These are phyloP conservation scores for Colletotrichum liriopes DNA, from an alignment of 2,329 filamentous ascomycete genomes.

Conservation along the genomic window DNA sequence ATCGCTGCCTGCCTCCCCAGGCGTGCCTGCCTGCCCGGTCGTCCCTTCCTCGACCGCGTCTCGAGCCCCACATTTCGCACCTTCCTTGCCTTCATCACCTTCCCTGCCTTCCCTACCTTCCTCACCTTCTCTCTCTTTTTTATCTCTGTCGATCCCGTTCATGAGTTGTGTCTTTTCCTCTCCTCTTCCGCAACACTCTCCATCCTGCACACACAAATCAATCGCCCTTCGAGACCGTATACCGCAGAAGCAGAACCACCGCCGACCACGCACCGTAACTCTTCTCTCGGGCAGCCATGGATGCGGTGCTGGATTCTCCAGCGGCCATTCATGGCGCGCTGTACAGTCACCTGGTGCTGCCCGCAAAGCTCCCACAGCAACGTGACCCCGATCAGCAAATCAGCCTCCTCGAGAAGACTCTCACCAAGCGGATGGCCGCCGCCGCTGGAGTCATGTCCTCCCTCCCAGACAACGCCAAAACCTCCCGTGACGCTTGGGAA, in stretches of 20 bases:
- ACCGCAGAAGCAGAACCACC: background rate
- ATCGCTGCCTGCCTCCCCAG: background rate
- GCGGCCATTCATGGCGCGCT: conserved; percentile 31
- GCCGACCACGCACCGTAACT: background rate
- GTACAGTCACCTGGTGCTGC: conserved; percentile 34
- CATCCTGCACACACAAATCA: background rate
- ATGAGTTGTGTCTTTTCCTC: background rate
- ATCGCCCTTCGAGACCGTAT: background rate
- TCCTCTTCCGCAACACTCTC: too few relatives aligned
- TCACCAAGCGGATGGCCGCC: conserved; percentile 14
- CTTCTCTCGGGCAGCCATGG: background rate
- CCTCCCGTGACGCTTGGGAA: background rate
- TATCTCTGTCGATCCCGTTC: background rate
- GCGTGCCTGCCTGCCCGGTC: background rate
- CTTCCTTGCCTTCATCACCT: background rate
- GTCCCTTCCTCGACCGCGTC: background rate
- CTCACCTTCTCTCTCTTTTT: background rate
- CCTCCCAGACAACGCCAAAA: background rate
- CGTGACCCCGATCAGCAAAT: conserved; percentile 27
- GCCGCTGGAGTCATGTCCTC: conserved; percentile 25
- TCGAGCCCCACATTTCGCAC: background rate
- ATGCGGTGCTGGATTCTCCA: conserved; percentile 3
- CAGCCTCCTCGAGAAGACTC: conserved; percentile 20
- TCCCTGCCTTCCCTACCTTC: background rate
- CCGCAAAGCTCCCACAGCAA: conserved; percentile 34